phyloP scores from a whole-genome alignment of 805 yeast genomes.

The Starmerella stigmatis region DNA sequence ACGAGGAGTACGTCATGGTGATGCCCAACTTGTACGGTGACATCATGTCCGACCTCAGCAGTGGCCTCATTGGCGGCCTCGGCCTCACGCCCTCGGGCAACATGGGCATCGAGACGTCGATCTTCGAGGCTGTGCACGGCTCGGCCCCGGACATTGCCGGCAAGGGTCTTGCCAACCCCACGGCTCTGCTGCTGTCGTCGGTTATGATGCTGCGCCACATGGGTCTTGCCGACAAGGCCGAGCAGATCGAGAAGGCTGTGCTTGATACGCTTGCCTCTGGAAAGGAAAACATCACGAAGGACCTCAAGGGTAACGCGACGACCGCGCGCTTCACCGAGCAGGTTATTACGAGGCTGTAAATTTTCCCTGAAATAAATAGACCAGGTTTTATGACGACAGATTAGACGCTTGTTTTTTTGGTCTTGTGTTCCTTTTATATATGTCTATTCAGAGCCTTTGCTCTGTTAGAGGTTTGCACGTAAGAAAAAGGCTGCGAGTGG shows the following conservation, averaged over 20 bases:
- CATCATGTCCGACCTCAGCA: slow-evolving; percentile 93
- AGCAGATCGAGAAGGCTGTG: slow-evolving; percentile 79
- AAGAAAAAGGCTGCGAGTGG: too few species aligned
- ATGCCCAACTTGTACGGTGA: slow-evolving; percentile 99
- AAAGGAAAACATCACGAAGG: slow-evolving; percentile 91
- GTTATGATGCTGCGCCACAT: slow-evolving; percentile 99
- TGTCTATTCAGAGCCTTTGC: too few species aligned
- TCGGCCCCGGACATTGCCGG: slow-evolving; percentile 99
- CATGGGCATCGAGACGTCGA: slow-evolving; percentile 96
- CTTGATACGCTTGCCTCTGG: slow-evolving; percentile 84
- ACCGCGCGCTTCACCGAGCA: slow-evolving; percentile 85
- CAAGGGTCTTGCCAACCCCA: slow-evolving; percentile 97
- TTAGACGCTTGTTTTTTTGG: background rate
- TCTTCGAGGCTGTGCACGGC: slow-evolving; percentile 99
- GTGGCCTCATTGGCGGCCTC: slow-evolving; percentile 96
- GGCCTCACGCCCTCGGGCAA: slow-evolving; percentile 99
- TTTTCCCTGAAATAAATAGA: background rate
- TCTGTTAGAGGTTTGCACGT: too few species aligned
- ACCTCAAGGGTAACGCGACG: slow-evolving; percentile 83
- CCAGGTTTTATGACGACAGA: background rate
- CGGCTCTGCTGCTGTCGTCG: slow-evolving; percentile 88
- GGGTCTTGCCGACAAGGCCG: slow-evolving; percentile 76
- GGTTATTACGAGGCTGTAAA: slow-evolving; percentile 53
- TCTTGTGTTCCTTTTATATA: too few species aligned
- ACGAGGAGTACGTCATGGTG: slow-evolving; percentile 84